Base-by-base conservation (phyloP, 2,329 filamentous ascomycete species). In the Penicillium brasilianum region DNA sequence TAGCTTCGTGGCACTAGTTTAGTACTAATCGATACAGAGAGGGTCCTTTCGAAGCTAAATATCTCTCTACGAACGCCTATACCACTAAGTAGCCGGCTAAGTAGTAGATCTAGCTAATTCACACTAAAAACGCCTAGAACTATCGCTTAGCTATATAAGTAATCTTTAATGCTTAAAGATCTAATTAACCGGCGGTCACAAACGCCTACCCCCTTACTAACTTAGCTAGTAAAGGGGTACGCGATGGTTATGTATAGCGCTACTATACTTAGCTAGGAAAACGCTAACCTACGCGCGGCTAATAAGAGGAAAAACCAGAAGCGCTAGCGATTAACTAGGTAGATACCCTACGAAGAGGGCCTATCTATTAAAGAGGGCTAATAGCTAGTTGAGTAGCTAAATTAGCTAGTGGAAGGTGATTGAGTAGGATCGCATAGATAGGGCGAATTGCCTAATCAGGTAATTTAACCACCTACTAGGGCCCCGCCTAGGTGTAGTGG, bases 21-120 rank as follows among this genome's bases (percentile, higher is more conserved):
- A 36, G 11, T 14, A 14, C 34, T 36, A 36, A 36, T 36, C 11
- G 11, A 36, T 14, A 14, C 13, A 13, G 53, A 55, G 25, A 55
- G 30, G 32, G 41, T 55, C 7, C 30, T 55, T 37, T 48, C 11
- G 11, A 55, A 55, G 41, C 53, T 55, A 8, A 48, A 55, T 55
- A 55, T 55, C 28, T 48, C 53, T 36, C 28, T 46, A 55, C 53
- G 20, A 37, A 55, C 53, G 1, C 39, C 28, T 22, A 28, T 32
- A 55, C 20, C 32, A 55, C 53, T 13, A 55, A 22, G 32, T 10
- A 55, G 53, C 39, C 14, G 39, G 4, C 53, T 16, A 49, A 56
- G 16, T 14, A 56, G 32, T 20, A 48, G 54, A 39, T 56, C 54
- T 49, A 56, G 43, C 30, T 14, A 56, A 22, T 46, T 39, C n/a